Evolutionary conservation across 345 rosid genomes (phyloP).

Genomic region (Fremontodendron californicum): DNA sequence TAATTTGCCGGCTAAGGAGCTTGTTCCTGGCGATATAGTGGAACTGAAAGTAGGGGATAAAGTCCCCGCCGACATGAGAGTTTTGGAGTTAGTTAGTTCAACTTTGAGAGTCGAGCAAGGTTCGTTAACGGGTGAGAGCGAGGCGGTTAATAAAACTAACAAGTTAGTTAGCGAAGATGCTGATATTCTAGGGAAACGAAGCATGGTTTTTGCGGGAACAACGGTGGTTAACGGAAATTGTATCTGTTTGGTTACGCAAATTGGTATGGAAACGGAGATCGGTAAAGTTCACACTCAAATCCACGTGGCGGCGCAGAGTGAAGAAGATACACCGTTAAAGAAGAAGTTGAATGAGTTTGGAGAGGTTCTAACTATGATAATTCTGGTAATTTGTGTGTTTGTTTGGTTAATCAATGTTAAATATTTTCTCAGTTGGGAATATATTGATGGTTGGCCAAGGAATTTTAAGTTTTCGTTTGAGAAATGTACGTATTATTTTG

Average conservation of each 20-base stretch:
- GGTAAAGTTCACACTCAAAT: constrained; percentile 68
- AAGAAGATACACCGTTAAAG: constrained; percentile 69
- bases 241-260: constrained; percentile 54
- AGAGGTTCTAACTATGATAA: constrained; percentile 48
- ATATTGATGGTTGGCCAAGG: constrained; percentile 60
- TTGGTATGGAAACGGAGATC: constrained; percentile 63
- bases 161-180: constrained; percentile 35
- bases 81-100: constrained; percentile 53
- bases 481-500: constrained; percentile 69
- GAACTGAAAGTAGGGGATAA: constrained; percentile 69
- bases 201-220: constrained; percentile 66
- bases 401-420: constrained; percentile 74
- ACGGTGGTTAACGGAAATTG: constrained; percentile 67
- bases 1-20: constrained; percentile 47
- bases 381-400: constrained; percentile 47
- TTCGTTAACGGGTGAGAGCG: constrained; percentile 69
- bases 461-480: constrained; percentile 67
- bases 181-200: constrained; percentile 62
- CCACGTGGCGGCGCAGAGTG: constrained; percentile 47
- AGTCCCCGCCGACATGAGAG: constrained; percentile 68
- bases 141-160: constrained; percentile 55
- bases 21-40: constrained; percentile 63
- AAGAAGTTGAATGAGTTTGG: constrained; percentile 70
- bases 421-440: constrained; percentile 65
- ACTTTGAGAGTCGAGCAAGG: constrained; percentile 63